These are phyloP conservation scores for Penicillium italicum DNA, from an alignment of 2,329 filamentous ascomycete genomes.

Conservation along the genomic window DNA sequence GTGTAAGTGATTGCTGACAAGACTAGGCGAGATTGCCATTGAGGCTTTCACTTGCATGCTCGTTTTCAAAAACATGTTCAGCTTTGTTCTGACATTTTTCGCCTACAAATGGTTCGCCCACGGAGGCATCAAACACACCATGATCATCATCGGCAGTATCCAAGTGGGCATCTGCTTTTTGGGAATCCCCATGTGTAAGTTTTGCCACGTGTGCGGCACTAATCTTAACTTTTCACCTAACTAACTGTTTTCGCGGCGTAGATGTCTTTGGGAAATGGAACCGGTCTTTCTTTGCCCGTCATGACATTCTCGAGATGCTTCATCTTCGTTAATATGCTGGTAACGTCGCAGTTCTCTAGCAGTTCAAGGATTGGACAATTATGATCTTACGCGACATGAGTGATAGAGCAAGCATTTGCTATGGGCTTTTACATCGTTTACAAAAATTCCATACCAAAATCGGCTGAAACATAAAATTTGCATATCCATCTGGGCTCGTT, in stretches of 20 bases:
- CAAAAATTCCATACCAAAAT: neutral
- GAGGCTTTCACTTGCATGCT: constrained; percentile 87
- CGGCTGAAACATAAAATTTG: neutral
- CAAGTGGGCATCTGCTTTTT: constrained; percentile 73
- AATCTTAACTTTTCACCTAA: neutral
- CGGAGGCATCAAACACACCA: constrained; percentile 55
- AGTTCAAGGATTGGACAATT: neutral
- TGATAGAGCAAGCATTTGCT: neutral
- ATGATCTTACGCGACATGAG: neutral
- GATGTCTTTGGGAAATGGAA: constrained; percentile 77
- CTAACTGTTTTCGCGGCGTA: constrained; percentile 31
- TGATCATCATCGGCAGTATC: constrained; percentile 69
- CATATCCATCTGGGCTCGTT: too few species aligned
- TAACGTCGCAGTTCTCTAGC: neutral
- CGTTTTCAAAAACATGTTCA: constrained; percentile 94
- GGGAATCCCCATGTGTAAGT: constrained; percentile 76
- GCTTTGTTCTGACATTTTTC: constrained; percentile 76
- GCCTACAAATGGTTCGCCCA: constrained; percentile 77
- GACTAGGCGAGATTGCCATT: constrained; percentile 68
- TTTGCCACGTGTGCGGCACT: neutral
- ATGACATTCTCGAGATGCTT: constrained; percentile 62
- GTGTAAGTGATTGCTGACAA: constrained; percentile 7
- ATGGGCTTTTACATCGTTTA: neutral
- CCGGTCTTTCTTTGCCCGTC: constrained; percentile 68
- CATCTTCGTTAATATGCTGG: constrained; percentile 25